These are phyloP conservation scores for Citrus cavaleriei DNA, from an alignment of 345 rosid genomes.

Conservation along the genomic window DNA sequence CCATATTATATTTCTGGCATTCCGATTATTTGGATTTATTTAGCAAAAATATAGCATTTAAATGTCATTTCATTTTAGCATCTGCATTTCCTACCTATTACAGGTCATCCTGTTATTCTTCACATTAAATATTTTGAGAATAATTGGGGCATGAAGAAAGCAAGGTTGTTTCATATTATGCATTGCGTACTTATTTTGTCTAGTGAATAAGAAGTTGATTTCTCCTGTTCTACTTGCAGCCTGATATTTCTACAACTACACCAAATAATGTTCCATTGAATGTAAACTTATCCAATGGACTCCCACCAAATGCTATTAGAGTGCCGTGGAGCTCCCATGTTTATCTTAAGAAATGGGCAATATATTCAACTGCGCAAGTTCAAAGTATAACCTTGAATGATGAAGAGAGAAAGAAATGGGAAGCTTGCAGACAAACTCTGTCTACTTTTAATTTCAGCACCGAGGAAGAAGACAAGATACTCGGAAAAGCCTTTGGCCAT, in stretches of 20 bases:
- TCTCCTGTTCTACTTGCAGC: slow-evolving; percentile 37
- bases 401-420: slow-evolving; percentile 66
- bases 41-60: not conserved
- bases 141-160: not conserved
- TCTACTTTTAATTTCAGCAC: slow-evolving; percentile 52
- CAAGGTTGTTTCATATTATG: not conserved
- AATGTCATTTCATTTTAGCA: not conserved
- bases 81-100: not conserved
- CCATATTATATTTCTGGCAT: not conserved
- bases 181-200: not conserved
- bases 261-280: slow-evolving; percentile 20
- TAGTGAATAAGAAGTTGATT: not conserved
- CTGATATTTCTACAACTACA: slow-evolving; percentile 27
- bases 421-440: slow-evolving; percentile 69
- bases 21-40: not conserved
- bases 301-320: slow-evolving; percentile 15
- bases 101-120: not conserved
- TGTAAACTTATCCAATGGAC: slow-evolving; percentile 21
- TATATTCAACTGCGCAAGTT: slow-evolving; percentile 38
- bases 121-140: not conserved
- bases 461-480: slow-evolving; percentile 84
- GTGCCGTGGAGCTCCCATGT: slow-evolving; percentile 12
- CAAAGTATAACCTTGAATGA: slow-evolving; percentile 29
- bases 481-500: slow-evolving; percentile 82
- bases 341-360: slow-evolving; percentile 41